Percentiles rank a stretch among this genome's conserved stretches.
Evolutionary conservation across 2,329 filamentous ascomycete genomes (phyloP).

Genomic region (Thielaviopsis cerberus): DNA sequence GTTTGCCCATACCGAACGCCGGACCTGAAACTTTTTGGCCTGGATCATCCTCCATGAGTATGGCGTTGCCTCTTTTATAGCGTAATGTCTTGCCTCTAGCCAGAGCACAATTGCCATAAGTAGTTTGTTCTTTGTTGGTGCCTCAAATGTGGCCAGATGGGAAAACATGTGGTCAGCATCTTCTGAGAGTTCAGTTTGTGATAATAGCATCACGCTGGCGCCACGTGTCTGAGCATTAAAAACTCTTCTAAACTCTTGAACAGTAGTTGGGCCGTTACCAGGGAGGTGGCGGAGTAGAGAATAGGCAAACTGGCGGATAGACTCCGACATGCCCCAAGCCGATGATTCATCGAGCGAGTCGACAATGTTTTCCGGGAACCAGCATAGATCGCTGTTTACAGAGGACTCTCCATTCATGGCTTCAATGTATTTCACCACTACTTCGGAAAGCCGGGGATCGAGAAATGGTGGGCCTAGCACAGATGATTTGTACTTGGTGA

Average conservation of each 20-base stretch:
- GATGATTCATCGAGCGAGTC: constrained; percentile 23
- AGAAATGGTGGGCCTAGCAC: constrained; percentile 12
- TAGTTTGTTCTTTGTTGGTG: not conserved
- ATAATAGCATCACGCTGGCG: not conserved
- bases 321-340: constrained; percentile 36
- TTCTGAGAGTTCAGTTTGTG: not conserved
- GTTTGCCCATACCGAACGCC: too few species aligned
- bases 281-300: constrained; percentile 23
- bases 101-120: not conserved
- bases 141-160: not conserved
- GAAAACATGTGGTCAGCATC: not conserved
- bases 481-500: not conserved
- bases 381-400: constrained; percentile 17
- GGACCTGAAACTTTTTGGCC: not conserved
- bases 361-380: constrained; percentile 48
- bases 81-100: not conserved
- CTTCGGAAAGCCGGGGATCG: constrained; percentile 24
- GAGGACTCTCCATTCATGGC: constrained; percentile 12
- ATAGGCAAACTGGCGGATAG: constrained; percentile 35
- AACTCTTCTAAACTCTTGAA: constrained; percentile 22
- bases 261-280: constrained; percentile 10
- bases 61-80: not conserved
- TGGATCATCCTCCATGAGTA: not conserved
- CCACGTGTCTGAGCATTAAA: not conserved
- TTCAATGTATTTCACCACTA: constrained; percentile 18